Conservation (phyloP, 2,329 filamentous ascomycete species). For the Herpotrichia juniperi region DNA sequence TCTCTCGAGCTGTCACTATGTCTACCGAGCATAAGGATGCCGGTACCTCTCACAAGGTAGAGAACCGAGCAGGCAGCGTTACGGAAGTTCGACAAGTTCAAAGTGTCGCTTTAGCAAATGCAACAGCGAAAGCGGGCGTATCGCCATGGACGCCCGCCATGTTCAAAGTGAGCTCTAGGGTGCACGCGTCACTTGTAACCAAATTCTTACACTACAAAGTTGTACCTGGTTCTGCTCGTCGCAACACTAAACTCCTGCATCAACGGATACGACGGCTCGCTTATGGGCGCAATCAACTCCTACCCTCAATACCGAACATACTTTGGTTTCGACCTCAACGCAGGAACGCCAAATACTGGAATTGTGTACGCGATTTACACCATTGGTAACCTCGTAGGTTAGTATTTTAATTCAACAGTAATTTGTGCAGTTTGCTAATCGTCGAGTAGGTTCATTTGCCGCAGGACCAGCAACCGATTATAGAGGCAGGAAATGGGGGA, state of each 20-base stretch:
- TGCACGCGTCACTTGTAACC: background rate
- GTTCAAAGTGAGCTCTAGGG: conserved; percentile 45
- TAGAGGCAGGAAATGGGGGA: conserved; percentile 52
- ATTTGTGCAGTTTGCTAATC: no score
- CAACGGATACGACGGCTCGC: conserved; percentile 57
- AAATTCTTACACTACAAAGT: conserved; percentile 27
- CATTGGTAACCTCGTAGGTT: conserved; percentile 53
- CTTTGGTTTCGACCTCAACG: conserved; percentile 48
- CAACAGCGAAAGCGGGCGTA: conserved; percentile 52
- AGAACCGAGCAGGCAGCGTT: conserved; percentile 22
- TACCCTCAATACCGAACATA: conserved; percentile 53
- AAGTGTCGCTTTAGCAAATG: conserved; percentile 52
- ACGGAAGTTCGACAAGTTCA: conserved; percentile 45
- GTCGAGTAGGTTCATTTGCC: conserved; percentile 49
- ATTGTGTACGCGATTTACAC: conserved; percentile 59
- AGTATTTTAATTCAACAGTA: no score
- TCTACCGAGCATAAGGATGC: conserved; percentile 9
- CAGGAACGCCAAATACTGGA: conserved; percentile 51
- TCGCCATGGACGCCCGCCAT: conserved; percentile 50
- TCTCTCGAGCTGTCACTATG: conserved; percentile 10
- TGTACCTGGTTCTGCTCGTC: conserved; percentile 50
- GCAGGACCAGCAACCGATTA: conserved; percentile 53
- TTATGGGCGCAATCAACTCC: conserved; percentile 58
- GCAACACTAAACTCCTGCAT: conserved; percentile 54
- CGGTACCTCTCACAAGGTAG: conserved; percentile 17